Evolutionary conservation across 2,329 filamentous ascomycete genomes (phyloP).

Genomic region (Cyclaneusma minus): DNA sequence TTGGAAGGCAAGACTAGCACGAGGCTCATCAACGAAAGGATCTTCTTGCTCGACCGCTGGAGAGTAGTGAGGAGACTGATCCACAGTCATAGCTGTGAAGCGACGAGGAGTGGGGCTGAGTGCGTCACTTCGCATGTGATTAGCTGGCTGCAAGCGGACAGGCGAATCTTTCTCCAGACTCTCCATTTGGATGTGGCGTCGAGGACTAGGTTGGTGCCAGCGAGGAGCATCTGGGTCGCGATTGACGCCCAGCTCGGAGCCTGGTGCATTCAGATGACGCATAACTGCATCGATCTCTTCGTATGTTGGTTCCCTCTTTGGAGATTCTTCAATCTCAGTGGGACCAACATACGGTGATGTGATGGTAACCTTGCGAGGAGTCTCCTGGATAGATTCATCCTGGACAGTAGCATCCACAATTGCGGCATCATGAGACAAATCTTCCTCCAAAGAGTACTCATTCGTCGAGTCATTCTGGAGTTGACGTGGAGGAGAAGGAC

Average conservation of each 20-base stretch:
- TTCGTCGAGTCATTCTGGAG: no score
- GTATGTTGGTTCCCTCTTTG: slow-evolving; percentile 32
- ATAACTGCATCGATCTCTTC: slow-evolving; percentile 90
- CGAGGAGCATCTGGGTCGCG: slow-evolving; percentile 20
- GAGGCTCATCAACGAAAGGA: slow-evolving; percentile 16
- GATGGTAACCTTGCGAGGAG: no score
- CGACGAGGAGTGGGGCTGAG: slow-evolving; percentile 58
- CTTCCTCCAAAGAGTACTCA: no score
- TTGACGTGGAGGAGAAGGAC: slow-evolving; percentile 12
- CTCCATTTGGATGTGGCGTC: slow-evolving; percentile 22
- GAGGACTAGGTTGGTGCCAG: slow-evolving; percentile 30
- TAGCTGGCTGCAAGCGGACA: slow-evolving; percentile 34
- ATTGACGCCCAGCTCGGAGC: slow-evolving; percentile 54
- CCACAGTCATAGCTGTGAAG: slow-evolving; percentile 30
- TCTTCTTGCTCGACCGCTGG: slow-evolving; percentile 30
- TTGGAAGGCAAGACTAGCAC: slow-evolving; percentile 29
- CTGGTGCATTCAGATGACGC: slow-evolving; percentile 62
- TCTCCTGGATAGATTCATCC: slow-evolving; percentile 2
- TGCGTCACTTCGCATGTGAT: slow-evolving; percentile 48
- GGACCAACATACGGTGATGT: not conserved
- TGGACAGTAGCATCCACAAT: no score
- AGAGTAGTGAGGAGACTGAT: slow-evolving; percentile 27
- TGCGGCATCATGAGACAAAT: no score
- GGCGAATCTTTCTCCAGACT: slow-evolving; percentile 30
- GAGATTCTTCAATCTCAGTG: slow-evolving; percentile 1